Percentiles rank a stretch among this genome's conserved stretches.
Conservation (phyloP, 768 basidiomycete species). For the Phlebiopsis gigantea region DNA sequence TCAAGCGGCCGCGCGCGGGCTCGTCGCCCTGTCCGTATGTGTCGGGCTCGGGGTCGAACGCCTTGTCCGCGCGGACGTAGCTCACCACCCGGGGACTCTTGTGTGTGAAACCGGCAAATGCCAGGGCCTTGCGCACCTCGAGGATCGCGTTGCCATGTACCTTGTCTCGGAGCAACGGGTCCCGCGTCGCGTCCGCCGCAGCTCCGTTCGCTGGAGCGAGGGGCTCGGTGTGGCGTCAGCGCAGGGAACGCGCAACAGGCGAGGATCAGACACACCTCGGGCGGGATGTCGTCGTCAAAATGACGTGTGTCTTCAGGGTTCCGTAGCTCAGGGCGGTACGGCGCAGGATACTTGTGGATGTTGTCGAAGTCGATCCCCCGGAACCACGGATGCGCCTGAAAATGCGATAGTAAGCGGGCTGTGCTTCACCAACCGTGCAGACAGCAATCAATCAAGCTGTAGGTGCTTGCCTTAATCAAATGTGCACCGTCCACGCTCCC, state of each 20-base stretch:
- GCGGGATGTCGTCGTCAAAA: conserved; percentile 91
- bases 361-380: conserved; percentile 85
- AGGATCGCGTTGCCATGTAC: conserved; percentile 83
- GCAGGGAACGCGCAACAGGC: neutral
- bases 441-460: conserved; percentile 2
- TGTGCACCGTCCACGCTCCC: conserved; percentile 79
- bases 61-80: conserved; percentile 71
- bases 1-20: conserved; percentile 59
- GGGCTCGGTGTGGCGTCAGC: conserved; percentile 42
- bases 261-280: conserved; percentile 55
- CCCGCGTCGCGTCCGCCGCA: conserved; percentile 78
- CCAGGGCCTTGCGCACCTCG: conserved; percentile 84
- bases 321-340: conserved; percentile 82
- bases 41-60: conserved; percentile 55
- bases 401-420: conserved; percentile 2
- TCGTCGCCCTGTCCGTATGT: conserved; percentile 36
- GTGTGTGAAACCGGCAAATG: conserved; percentile 90
- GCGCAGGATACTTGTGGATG: conserved; percentile 78
- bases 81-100: conserved; percentile 78
- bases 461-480: conserved; percentile 67
- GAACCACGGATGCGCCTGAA: conserved; percentile 85
- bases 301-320: conserved; percentile 88
- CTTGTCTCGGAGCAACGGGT: conserved; percentile 83
- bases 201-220: conserved; percentile 86
- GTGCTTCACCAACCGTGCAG: conserved; percentile 9